Conservation (phyloP, 768 basidiomycete genomes). For the Lactarius tabidus region DNA sequence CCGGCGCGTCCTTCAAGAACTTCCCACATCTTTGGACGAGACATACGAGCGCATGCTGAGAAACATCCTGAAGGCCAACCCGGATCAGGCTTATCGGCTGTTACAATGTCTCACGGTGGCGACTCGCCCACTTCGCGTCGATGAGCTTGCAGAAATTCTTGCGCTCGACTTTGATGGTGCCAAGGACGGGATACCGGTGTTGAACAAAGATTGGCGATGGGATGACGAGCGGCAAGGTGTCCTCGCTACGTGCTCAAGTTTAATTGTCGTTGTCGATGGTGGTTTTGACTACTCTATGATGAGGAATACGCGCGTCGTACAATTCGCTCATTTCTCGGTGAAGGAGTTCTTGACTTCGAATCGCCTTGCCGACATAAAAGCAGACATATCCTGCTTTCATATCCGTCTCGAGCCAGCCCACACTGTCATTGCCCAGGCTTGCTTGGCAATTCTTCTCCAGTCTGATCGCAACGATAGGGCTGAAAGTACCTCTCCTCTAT, state of each 20-base stretch:
- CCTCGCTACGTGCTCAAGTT: neutral
- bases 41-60: neutral
- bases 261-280: neutral
- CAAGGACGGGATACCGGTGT: neutral
- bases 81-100: neutral
- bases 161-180: neutral
- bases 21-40: neutral
- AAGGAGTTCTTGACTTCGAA: conserved; percentile 3
- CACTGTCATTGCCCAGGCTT: neutral
- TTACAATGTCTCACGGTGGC: neutral
- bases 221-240: neutral
- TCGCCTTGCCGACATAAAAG: neutral
- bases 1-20: neutral
- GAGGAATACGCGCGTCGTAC: neutral
- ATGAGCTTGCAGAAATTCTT: neutral
- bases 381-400: neutral
- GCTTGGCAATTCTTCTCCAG: neutral
- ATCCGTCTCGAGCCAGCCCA: neutral
- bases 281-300: too few species aligned
- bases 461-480: too few species aligned
- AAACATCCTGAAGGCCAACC: neutral
- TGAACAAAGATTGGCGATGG: neutral
- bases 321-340: neutral
- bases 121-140: neutral
- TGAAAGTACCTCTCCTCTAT: neutral